Conservation (phyloP, 2,329 filamentous ascomycete genomes). For the Didymella segeticola region DNA sequence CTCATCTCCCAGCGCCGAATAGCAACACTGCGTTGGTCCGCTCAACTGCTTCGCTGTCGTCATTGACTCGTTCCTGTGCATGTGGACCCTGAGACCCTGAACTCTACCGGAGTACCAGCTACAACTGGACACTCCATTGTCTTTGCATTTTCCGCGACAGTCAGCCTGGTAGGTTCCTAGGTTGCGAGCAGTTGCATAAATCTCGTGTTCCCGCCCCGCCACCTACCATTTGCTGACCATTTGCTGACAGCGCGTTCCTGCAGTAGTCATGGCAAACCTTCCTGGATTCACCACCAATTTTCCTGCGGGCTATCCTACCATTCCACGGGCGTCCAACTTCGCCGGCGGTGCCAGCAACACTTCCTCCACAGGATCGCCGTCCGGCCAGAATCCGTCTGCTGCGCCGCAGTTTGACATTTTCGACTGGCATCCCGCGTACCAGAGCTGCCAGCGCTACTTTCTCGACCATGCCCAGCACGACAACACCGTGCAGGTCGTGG, state of each 20-base stretch:
- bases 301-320: slow-evolving; percentile 42
- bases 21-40: slow-evolving; percentile 18
- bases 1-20: slow-evolving; percentile 22
- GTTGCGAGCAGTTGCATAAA: slow-evolving; percentile 25
- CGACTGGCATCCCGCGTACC: slow-evolving; percentile 90
- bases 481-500: slow-evolving; percentile 81
- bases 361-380: slow-evolving; percentile 34
- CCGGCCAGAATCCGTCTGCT: slow-evolving; percentile 27
- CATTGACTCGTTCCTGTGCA: slow-evolving; percentile 15
- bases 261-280: slow-evolving; percentile 41
- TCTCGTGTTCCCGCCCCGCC: slow-evolving; percentile 24
- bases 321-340: slow-evolving; percentile 38
- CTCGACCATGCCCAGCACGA: slow-evolving; percentile 89
- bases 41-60: slow-evolving; percentile 17
- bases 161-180: slow-evolving; percentile 32
- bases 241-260: slow-evolving; percentile 38
- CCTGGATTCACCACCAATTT: slow-evolving; percentile 42
- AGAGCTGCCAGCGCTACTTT: slow-evolving; percentile 90
- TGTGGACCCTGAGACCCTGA: slow-evolving; percentile 24
- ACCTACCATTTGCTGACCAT: slow-evolving; percentile 32
- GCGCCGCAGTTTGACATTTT: slow-evolving; percentile 74
- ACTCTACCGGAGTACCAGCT: slow-evolving; percentile 3
- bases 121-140: slow-evolving; percentile 7
- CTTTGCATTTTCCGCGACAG: slow-evolving; percentile 16
- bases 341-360: slow-evolving; percentile 31